Conservation (phyloP, 2,329 filamentous ascomycete species). For the Aspergillus sp. region DNA sequence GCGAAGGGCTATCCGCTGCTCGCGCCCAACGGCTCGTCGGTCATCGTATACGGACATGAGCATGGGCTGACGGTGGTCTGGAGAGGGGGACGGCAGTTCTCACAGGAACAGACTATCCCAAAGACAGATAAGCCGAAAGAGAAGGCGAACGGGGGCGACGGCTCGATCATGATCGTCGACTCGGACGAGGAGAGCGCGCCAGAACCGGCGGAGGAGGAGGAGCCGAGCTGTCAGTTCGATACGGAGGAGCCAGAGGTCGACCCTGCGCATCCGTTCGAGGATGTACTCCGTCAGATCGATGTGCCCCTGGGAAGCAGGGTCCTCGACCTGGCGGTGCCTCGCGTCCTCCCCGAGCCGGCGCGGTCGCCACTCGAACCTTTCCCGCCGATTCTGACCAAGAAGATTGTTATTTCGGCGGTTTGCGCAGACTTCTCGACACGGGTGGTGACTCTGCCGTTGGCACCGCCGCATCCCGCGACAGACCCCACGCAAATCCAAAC, state of each 20-base stretch:
- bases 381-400: slow-evolving; percentile 40
- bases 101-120: slow-evolving; percentile 15
- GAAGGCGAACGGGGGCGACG: slow-evolving; percentile 20
- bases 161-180: slow-evolving; percentile 48
- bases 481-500: slow-evolving; percentile 37
- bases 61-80: slow-evolving; percentile 50
- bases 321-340: slow-evolving; percentile 41
- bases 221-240: slow-evolving; percentile 37
- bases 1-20: slow-evolving; percentile 50
- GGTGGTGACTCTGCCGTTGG: slow-evolving; percentile 46
- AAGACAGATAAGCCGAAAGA: slow-evolving; percentile 16
- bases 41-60: slow-evolving; percentile 52
- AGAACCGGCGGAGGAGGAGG: slow-evolving; percentile 16
- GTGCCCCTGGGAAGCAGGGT: slow-evolving; percentile 46
- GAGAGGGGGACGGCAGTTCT: slow-evolving; percentile 47
- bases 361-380: slow-evolving; percentile 34
- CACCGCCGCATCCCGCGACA: slow-evolving; percentile 40
- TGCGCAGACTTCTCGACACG: slow-evolving; percentile 50
- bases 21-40: slow-evolving; percentile 52
- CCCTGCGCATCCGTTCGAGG: slow-evolving; percentile 44
- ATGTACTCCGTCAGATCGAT: slow-evolving; percentile 46
- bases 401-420: slow-evolving; percentile 45
- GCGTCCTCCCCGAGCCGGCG: slow-evolving; percentile 34
- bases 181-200: slow-evolving; percentile 45
- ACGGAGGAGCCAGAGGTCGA: slow-evolving; percentile 49